Conservation (phyloP, 2,329 filamentous ascomycete genomes). For the Botrytis sinoallii region DNA sequence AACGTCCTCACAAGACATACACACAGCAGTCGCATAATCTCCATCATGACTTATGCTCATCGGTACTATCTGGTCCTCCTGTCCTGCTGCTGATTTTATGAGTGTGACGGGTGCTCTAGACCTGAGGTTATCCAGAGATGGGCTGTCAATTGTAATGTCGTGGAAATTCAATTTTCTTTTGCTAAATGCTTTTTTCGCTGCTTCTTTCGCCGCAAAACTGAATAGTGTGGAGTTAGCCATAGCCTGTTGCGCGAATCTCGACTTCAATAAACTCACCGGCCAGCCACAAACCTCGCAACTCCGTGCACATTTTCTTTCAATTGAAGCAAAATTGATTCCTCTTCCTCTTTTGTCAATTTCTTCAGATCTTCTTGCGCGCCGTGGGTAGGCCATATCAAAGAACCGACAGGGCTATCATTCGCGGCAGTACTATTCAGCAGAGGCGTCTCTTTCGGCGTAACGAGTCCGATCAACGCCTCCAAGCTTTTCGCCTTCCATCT, state of each 20-base stretch:
- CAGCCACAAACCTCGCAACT: constrained; percentile 29
- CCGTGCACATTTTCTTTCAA: constrained; percentile 10
- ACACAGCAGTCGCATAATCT: constrained; percentile 73
- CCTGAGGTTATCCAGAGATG: not conserved
- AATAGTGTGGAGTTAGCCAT: not conserved
- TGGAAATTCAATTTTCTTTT: constrained; percentile 59
- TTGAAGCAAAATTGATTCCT: not conserved
- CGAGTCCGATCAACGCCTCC: constrained; percentile 9
- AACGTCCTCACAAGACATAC: constrained; percentile 46
- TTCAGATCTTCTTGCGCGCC: not conserved
- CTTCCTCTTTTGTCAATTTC: constrained; percentile 7
- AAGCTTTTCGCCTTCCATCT: not conserved
- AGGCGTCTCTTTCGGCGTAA: not conserved
- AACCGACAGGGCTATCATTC: not conserved
- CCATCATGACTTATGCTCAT: constrained; percentile 87
- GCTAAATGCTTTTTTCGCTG: constrained; percentile 67
- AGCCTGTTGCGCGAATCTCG: not conserved
- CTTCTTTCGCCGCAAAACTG: constrained; percentile 65
- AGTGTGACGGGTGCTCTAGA: constrained; percentile 27
- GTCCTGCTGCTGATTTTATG: constrained; percentile 27
- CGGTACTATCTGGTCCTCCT: constrained; percentile 53
- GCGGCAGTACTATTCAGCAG: not conserved
- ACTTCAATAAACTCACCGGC: constrained; percentile 24
- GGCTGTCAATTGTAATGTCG: constrained; percentile 47
- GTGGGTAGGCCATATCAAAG: not conserved